A percentile compares a stretch with the other conserved stretches of the same genome.
These are phyloP conservation scores for Neurospora sp. DNA, from an alignment of 2,329 filamentous ascomycete genomes.

Conservation along the genomic window DNA sequence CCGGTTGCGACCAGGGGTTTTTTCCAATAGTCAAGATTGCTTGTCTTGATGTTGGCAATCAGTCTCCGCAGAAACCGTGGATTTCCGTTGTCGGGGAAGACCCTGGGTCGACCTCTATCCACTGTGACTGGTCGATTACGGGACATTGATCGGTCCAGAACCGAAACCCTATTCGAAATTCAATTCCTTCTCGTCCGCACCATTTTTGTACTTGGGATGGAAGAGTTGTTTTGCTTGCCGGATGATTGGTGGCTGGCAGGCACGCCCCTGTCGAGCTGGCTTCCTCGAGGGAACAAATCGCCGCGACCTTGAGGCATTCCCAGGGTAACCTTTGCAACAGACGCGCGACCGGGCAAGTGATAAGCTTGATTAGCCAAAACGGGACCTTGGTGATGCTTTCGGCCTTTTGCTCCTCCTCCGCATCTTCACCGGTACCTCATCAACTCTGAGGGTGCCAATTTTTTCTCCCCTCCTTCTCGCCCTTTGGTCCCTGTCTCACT, in stretches of 20 bases:
- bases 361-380: background rate
- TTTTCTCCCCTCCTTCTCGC: constrained; percentile 1
- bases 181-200: background rate
- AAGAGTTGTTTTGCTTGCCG: background rate
- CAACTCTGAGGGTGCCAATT: background rate
- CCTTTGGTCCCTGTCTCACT: background rate
- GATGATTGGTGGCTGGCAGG: background rate
- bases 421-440: background rate
- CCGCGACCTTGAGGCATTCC: background rate
- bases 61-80: background rate
- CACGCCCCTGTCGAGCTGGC: background rate
- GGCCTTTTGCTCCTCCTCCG: constrained; percentile 1
- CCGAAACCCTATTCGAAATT: background rate
- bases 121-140: background rate
- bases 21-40: background rate
- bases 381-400: background rate
- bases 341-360: background rate
- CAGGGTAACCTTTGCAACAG: background rate
- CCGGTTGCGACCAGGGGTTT: background rate
- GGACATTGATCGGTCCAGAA: background rate
- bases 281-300: background rate
- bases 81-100: background rate
- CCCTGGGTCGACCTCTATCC: background rate
- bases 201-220: background rate
- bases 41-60: background rate